Conservation (phyloP, 179 eudicot species). For the Nepenthes alata region DNA sequence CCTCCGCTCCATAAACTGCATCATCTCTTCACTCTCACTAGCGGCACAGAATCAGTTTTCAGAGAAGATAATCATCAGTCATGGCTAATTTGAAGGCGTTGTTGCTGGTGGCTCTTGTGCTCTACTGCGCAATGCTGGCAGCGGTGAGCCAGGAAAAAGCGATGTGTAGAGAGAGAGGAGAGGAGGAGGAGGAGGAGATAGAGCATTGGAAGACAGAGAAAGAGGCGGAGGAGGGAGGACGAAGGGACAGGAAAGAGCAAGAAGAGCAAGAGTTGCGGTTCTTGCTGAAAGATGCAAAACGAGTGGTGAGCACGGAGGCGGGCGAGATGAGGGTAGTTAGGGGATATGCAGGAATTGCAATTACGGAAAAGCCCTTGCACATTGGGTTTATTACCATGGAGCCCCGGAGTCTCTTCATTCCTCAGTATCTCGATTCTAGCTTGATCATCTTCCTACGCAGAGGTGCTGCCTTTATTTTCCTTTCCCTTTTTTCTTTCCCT, state of each 20-base stretch:
- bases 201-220: not conserved
- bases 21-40: not conserved
- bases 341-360: slow-evolving; percentile 17
- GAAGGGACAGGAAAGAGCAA: slow-evolving; percentile 1
- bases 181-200: slow-evolving; percentile 4
- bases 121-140: slow-evolving; percentile 17
- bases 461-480: slow-evolving; percentile 24
- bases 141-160: slow-evolving; percentile 5
- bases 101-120: slow-evolving; percentile 16
- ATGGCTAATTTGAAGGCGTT: slow-evolving; percentile 12
- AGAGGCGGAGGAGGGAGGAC: not conserved
- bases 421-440: slow-evolving; percentile 67
- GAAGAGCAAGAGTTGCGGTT: slow-evolving; percentile 17
- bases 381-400: slow-evolving; percentile 80
- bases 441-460: slow-evolving; percentile 52
- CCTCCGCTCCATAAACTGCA: not conserved
- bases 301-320: slow-evolving; percentile 51
- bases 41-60: not conserved
- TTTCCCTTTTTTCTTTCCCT: too few species aligned
- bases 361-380: slow-evolving; percentile 30
- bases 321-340: slow-evolving; percentile 56
- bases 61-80: not conserved
- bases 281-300: slow-evolving; percentile 26
- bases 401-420: slow-evolving; percentile 53
- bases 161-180: slow-evolving; percentile 2